Conservation (phyloP, 495 filamentous ascomycete species). For the Baudoinia panamericana region DNA sequence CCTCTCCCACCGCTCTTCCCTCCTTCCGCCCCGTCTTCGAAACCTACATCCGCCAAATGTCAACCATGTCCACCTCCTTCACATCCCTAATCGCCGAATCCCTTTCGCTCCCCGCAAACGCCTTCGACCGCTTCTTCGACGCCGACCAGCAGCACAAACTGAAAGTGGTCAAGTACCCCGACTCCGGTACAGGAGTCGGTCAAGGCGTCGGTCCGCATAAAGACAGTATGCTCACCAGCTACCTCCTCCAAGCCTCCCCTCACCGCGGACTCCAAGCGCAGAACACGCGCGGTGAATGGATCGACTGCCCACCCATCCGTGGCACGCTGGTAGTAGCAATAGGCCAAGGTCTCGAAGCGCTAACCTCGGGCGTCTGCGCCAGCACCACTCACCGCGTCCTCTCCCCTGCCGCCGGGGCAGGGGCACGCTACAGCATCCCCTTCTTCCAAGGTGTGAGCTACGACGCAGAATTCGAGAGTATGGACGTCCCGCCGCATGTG, state of each 20-base stretch:
- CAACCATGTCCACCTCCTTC: conserved; percentile 56
- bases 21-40: conserved; percentile 56
- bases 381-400: conserved; percentile 74
- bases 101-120: conserved; percentile 54
- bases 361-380: conserved; percentile 78
- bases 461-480: conserved; percentile 64
- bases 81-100: conserved; percentile 79
- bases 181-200: conserved; percentile 25
- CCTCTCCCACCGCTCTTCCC: conserved; percentile 51
- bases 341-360: conserved; percentile 80
- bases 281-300: conserved; percentile 70
- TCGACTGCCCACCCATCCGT: conserved; percentile 52
- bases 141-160: conserved; percentile 72
- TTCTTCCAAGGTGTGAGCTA: conserved; percentile 88
- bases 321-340: conserved; percentile 72
- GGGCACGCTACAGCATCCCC: conserved; percentile 70
- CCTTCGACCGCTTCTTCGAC: conserved; percentile 78
- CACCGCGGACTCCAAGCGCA: conserved; percentile 82
- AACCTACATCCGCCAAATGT: conserved; percentile 64
- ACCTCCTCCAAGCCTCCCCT: conserved; percentile 70
- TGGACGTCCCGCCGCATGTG: conserved; percentile 58
- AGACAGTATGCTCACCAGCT: conserved; percentile 76
- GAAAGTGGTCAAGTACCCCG: conserved; percentile 84
- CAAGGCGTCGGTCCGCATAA: conserved; percentile 90
- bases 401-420: conserved; percentile 44